A percentile compares a stretch with the other conserved stretches of the same genome.
Conservation (phyloP, 2,329 filamentous ascomycete species). For the Penicillium brasilianum region DNA sequence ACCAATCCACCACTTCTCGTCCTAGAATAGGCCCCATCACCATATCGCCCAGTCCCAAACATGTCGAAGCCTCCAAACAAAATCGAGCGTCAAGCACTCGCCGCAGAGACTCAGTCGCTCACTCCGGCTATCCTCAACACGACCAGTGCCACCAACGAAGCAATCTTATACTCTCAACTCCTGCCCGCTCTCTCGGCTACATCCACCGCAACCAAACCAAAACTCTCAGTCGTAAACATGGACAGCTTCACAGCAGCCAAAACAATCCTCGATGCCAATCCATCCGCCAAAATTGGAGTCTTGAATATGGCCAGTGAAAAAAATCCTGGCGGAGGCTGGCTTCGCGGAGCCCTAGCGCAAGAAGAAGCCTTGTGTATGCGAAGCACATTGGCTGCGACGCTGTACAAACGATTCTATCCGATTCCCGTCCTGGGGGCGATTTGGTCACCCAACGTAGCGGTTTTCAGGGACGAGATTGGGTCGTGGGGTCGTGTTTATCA, state of each 20-base stretch:
- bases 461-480: slow-evolving; percentile 54
- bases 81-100: slow-evolving; percentile 14
- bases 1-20: neutral
- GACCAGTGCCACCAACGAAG: slow-evolving; percentile 8
- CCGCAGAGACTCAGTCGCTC: slow-evolving; percentile 11
- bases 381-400: slow-evolving; percentile 40
- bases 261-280: slow-evolving; percentile 7
- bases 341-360: slow-evolving; percentile 63
- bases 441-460: slow-evolving; percentile 60
- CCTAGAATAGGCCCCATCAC: neutral
- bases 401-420: slow-evolving; percentile 52
- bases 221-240: slow-evolving; percentile 11
- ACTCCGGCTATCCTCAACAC: slow-evolving; percentile 9
- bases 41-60: slow-evolving; percentile 2
- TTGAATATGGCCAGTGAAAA: slow-evolving; percentile 64
- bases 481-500: slow-evolving; percentile 13
- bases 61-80: slow-evolving; percentile 14
- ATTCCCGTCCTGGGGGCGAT: slow-evolving; percentile 53
- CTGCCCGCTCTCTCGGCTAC: neutral
- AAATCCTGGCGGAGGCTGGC: slow-evolving; percentile 64
- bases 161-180: slow-evolving; percentile 8
- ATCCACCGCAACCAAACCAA: slow-evolving; percentile 4
- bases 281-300: slow-evolving; percentile 44
- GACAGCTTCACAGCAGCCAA: slow-evolving; percentile 24
- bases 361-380: slow-evolving; percentile 68